Base-by-base conservation (phyloP, 2,329 filamentous ascomycete species). In the Aureobasidium sp. region DNA sequence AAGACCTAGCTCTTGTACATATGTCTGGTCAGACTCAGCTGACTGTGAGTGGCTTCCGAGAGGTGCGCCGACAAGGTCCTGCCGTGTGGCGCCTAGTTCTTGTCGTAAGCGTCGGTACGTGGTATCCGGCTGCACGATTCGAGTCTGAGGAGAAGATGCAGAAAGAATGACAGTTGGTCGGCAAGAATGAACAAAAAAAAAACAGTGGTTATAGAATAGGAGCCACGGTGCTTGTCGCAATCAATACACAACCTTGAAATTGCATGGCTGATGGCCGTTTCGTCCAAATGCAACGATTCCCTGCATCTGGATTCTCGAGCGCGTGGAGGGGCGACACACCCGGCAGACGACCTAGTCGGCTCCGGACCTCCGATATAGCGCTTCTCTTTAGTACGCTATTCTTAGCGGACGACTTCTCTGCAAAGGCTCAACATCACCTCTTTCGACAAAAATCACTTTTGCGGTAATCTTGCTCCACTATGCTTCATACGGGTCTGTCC, bases 231-330 rank as follows among this genome's bases (percentile, higher is more conserved):
- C n/a, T 34, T 39, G 53, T 57, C 31, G 53, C 17, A 57, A 44
- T 45, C 39, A 57, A 45, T 14, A 44, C 39, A 44, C 5, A 36
- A 8, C 14, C 7, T 27, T 7, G 4, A 55, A 42, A 55, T 55
- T 55, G 51, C 51, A 55, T 42, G 51, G 51, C 51, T 29, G 36
- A 55, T 55, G 39, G 25, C 39, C 53, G 53, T 56, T 56, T 45
- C 39, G 39, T 34, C 8, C 22, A 34, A 31, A 15, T 56, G 52
- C 52, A 31, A 44, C 53, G 41, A 44, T 20, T 29, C 29, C 37
- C 53, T 45, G 53, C 53, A 57, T 57, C 41, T 34, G 17, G 39
- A 25, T 25, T 25, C 22, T 25, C 22, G 22, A 25, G 20, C 8
- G 22, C 22, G 7, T 25, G n/a, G 12, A 37, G 7, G 8, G 53